Evolutionary conservation across 148 eudicot species (phyloP).

Genomic region (Salicornia ramosissima): DNA sequence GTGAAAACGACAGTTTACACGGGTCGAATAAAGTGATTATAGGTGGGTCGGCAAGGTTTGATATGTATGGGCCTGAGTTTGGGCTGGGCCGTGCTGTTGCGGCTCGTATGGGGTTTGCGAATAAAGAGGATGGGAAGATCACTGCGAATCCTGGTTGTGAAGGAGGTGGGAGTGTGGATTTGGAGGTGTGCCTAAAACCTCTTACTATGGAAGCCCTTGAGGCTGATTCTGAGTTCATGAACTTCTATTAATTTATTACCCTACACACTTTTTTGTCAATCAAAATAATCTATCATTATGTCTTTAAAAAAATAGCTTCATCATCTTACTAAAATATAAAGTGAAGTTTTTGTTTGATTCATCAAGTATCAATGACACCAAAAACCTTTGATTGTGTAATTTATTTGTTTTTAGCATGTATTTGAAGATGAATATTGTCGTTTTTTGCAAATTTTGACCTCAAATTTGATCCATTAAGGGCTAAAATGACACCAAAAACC

Average conservation of each 20-base stretch:
- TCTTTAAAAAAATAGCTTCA: too few relatives aligned
- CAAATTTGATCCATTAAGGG: too few relatives aligned
- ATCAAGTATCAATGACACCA: too few relatives aligned
- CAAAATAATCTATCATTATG: too few relatives aligned
- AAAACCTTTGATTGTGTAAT: too few relatives aligned
- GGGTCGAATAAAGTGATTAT: constrained; percentile 40
- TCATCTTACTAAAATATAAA: too few relatives aligned
- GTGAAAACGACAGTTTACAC: constrained; percentile 27
- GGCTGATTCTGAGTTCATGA: constrained; percentile 53
- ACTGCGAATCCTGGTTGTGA: constrained; percentile 64
- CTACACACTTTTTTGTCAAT: too few relatives aligned
- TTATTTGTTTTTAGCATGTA: too few relatives aligned
- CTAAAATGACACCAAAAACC: too few relatives aligned
- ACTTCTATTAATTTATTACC: constrained; percentile 14
- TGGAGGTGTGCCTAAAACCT: constrained; percentile 59
- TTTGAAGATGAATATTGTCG: too few relatives aligned
- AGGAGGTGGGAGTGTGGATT: constrained; percentile 61
- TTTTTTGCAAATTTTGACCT: too few relatives aligned
- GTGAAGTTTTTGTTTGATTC: too few relatives aligned
- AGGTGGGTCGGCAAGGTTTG: constrained; percentile 73
- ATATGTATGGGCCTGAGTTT: constrained; percentile 71
- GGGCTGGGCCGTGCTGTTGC: constrained; percentile 68
- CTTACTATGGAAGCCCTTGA: constrained; percentile 53
- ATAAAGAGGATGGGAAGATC: constrained; percentile 75
- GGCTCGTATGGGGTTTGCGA: constrained; percentile 48